Percentiles rank a stretch among this genome's conserved stretches.
These are phyloP conservation scores for Diplodia scrobiculata DNA, from an alignment of 2,329 filamentous ascomycete species.

Conservation along the genomic window DNA sequence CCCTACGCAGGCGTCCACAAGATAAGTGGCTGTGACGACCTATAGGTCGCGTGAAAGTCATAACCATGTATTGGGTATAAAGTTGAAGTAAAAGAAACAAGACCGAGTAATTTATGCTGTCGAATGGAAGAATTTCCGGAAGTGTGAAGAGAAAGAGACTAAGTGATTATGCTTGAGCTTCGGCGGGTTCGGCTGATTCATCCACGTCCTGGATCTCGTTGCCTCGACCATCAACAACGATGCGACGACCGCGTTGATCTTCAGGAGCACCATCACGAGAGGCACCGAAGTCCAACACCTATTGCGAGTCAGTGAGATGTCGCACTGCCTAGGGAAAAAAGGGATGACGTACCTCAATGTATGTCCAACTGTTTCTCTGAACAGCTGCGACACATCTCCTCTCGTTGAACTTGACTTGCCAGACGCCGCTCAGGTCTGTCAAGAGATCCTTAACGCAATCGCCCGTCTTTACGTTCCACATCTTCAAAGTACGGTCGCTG, in stretches of 20 bases:
- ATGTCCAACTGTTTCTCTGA: constrained; percentile 87
- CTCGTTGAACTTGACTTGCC: constrained; percentile 98
- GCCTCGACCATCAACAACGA: constrained; percentile 55
- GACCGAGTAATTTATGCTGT: background rate
- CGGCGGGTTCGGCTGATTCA: constrained; percentile 30
- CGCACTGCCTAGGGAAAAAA: constrained; percentile 30
- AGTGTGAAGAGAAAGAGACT: background rate
- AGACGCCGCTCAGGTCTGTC: constrained; percentile 92
- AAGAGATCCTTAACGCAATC: constrained; percentile 91
- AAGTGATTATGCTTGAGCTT: background rate
- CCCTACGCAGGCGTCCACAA: background rate
- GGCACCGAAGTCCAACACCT: constrained; percentile 98
- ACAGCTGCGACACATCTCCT: constrained; percentile 94
- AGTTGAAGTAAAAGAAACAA: constrained; percentile 17
- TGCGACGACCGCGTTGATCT: constrained; percentile 76
- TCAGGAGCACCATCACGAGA: constrained; percentile 81
- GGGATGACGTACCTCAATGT: constrained; percentile 75
- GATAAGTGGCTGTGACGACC: background rate
- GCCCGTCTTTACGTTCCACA: constrained; percentile 95
- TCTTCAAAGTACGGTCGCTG: constrained; percentile 92
- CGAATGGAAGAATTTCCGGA: background rate
- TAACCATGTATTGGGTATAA: constrained; percentile 26
- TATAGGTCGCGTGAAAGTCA: constrained; percentile 9
- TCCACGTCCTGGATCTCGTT: constrained; percentile 44
- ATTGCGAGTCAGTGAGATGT: constrained; percentile 41